These are phyloP conservation scores for Esteya vermicola DNA, from an alignment of 2,329 filamentous ascomycete genomes.

Conservation along the genomic window DNA sequence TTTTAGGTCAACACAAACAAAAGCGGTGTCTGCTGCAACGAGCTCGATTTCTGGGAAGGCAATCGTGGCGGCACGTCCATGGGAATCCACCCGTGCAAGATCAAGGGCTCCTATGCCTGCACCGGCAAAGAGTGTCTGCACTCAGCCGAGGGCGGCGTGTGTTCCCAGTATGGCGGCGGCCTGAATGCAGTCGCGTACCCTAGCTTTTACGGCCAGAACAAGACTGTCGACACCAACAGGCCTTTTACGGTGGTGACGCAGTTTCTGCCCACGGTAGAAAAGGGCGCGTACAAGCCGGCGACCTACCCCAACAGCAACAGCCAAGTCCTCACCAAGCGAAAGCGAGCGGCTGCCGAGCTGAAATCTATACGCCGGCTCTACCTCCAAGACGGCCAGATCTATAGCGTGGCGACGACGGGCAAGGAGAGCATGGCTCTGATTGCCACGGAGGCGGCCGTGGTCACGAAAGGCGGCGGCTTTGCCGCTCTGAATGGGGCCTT, in stretches of 20 bases:
- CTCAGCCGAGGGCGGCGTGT: slow-evolving; percentile 32
- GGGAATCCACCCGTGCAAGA: slow-evolving; percentile 34
- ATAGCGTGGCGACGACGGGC: too few relatives aligned
- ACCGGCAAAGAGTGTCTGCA: slow-evolving; percentile 26
- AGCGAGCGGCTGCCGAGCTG: too few relatives aligned
- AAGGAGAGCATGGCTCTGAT: too few relatives aligned
- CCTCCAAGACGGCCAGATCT: slow-evolving; percentile 14
- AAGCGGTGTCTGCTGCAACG: slow-evolving; percentile 35
- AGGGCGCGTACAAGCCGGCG: too few relatives aligned
- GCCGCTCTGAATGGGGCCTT: slow-evolving; percentile 35
- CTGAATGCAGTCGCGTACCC: slow-evolving; percentile 20
- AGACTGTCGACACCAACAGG: slow-evolving; percentile 29
- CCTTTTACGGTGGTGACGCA: slow-evolving; percentile 25
- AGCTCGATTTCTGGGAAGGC: slow-evolving; percentile 42
- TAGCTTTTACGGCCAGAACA: slow-evolving; percentile 15
- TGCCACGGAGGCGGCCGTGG: too few relatives aligned
- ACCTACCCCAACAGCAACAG: too few relatives aligned
- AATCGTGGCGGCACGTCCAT: slow-evolving; percentile 29
- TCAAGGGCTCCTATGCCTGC: slow-evolving; percentile 27
- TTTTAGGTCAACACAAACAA: slow-evolving; percentile 23
- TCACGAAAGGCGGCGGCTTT: too few relatives aligned
- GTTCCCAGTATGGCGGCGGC: slow-evolving; percentile 24
- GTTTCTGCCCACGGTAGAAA: slow-evolving; percentile 20
- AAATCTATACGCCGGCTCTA: slow-evolving; percentile 14
- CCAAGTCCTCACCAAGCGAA: too few relatives aligned